Evolutionary conservation across 176 grass and related monocot species (phyloP), one percentile per base, ranked within the genome.

Genomic region (Neostapfia colusana): DNA sequence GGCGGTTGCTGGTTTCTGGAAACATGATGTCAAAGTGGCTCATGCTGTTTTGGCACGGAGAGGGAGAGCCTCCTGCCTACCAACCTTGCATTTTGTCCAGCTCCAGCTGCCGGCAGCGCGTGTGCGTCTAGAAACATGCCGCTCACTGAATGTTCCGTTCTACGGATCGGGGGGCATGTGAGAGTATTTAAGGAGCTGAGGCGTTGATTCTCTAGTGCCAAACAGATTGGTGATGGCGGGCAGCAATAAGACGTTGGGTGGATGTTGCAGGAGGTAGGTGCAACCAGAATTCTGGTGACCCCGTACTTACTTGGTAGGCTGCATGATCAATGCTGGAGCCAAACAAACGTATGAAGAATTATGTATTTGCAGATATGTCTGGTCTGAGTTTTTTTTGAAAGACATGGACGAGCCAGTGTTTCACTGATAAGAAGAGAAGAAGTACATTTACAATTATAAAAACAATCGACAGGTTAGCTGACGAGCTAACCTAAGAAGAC

Each of bases 271-370:
- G 35, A 79, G 54, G 63, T 81, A 63, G 64, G 56, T 77, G 57
- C 65, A 27, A 76, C 84, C 7, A 70, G 78, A 81, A 70, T 77
- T 81, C 64, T 69, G 78, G 78, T 58, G 42, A 25, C 26, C 45
- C 8, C 26, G 28, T 74, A 18, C 31, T 31, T 31, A 3, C 26
- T 72, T 20, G 26, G 16, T 60, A 38, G 64, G 7, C n/a, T n/a
- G n/a, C 40, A 42, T 42, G 54, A 58, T 46, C 59, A 31, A 24
- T 39, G 54, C 44, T 59, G 42, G 53, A 76, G 0, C 35, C 31
- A 3, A 31, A 31, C 11, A 28, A 49, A 14, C 7, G 40, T 1
- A 42, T 10, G 40, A 42, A 17, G 73, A 55, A 65, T 77, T 10
- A 3, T 72, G 69, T 15, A 36, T 0, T 10, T 15, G 17, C 74